phyloP scores from a whole-genome alignment of 2,329 filamentous ascomycete genomes.

The Aspergillus niger region DNA sequence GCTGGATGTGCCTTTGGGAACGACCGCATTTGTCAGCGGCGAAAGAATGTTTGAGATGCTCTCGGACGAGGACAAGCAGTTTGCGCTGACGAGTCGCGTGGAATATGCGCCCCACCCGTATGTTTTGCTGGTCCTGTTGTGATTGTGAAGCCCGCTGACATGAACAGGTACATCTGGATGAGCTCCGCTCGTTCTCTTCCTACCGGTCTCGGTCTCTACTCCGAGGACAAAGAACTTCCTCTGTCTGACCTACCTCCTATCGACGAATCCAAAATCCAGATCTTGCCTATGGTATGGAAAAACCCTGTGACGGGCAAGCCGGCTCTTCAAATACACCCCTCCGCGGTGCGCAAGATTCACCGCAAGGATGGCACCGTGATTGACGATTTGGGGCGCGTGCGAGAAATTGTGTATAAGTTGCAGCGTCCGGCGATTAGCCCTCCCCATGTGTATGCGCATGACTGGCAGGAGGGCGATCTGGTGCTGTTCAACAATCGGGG shows the following conservation, averaged over 20 bases:
- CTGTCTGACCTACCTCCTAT: slow-evolving; percentile 63
- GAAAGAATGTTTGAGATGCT: slow-evolving; percentile 71
- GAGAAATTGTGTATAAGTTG: slow-evolving; percentile 69
- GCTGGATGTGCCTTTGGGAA: slow-evolving; percentile 70
- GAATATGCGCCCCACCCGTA: slow-evolving; percentile 77
- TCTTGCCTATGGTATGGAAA: slow-evolving; percentile 75
- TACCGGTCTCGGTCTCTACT: slow-evolving; percentile 71
- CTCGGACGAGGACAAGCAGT: slow-evolving; percentile 65
- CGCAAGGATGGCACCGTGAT: slow-evolving; percentile 66
- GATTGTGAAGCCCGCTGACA: background rate
- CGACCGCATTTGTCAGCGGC: slow-evolving; percentile 73
- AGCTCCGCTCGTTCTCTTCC: slow-evolving; percentile 65
- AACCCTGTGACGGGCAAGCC: slow-evolving; percentile 71
- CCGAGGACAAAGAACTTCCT: slow-evolving; percentile 65
- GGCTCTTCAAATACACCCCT: slow-evolving; percentile 73
- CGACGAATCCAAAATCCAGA: slow-evolving; percentile 67
- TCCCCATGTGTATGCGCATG: slow-evolving; percentile 68
- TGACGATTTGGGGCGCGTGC: slow-evolving; percentile 66
- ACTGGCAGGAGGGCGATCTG: slow-evolving; percentile 75
- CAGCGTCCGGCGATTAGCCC: slow-evolving; percentile 74
- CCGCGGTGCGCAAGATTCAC: slow-evolving; percentile 69
- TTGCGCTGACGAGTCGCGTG: slow-evolving; percentile 66
- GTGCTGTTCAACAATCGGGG: slow-evolving; percentile 80
- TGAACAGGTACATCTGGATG: slow-evolving; percentile 71
- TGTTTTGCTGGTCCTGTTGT: background rate